Conservation (phyloP, 1,284 basidiomycete genomes). For the Ganoderma lingzhi region DNA sequence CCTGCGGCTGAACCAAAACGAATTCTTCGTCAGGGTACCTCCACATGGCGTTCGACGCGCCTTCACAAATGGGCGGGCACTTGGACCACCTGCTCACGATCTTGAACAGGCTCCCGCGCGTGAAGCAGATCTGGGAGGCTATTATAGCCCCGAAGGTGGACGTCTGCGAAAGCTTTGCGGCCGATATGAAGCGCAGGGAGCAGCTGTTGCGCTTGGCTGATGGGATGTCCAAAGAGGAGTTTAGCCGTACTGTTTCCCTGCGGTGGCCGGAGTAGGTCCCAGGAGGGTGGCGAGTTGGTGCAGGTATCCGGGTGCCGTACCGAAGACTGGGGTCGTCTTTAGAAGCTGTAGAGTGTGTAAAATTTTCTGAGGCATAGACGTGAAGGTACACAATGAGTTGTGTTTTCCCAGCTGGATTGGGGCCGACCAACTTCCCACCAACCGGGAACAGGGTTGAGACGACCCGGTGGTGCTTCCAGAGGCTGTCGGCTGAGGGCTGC, state of each 20-base stretch:
- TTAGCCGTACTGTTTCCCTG: background rate
- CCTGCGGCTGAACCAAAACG: background rate
- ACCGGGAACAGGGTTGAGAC: no score
- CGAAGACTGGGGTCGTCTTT: no score
- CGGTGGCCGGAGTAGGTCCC: background rate
- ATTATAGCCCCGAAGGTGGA: background rate
- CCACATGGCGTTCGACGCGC: slow-evolving; percentile 3
- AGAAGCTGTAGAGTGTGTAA: no score
- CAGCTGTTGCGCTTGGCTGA: background rate
- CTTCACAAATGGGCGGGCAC: background rate
- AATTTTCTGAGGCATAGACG: no score
- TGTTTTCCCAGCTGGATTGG: no score
- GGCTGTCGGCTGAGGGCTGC: no score
- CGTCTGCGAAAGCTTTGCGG: background rate
- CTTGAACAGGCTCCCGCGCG: background rate
- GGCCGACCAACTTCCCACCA: no score
- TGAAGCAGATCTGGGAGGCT: slow-evolving; percentile 4
- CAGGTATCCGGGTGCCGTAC: no score
- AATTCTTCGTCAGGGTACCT: background rate
- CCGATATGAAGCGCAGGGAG: slow-evolving; percentile 1
- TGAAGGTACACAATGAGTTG: no score
- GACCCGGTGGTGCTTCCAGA: no score
- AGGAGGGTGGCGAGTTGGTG: background rate
- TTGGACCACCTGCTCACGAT: background rate
- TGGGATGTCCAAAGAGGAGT: background rate